Conservation (phyloP, 164 flowering plant genomes). For the Litsea cubeba region DNA sequence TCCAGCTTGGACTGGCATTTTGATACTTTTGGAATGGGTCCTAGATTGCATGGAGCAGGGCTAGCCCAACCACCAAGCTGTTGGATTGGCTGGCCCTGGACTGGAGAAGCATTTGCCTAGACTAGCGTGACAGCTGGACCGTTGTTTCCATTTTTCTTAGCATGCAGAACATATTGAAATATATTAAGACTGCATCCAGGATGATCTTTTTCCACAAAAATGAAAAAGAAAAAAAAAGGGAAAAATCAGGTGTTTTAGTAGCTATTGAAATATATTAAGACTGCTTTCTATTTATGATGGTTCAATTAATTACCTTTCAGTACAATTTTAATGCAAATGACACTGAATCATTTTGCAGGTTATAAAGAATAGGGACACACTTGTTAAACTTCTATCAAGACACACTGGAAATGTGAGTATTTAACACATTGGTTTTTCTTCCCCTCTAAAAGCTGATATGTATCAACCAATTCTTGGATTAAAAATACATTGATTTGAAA, state of each 20-base stretch:
- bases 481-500: conserved; percentile 1
- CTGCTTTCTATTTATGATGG: too few relatives aligned
- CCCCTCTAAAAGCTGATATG: neutral
- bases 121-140: neutral
- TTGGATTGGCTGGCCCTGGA: neutral
- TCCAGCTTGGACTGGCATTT: too few relatives aligned
- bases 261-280: too few relatives aligned
- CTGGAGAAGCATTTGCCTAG: neutral
- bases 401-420: conserved; percentile 84
- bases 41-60: too few relatives aligned
- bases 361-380: conserved; percentile 58
- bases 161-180: neutral
- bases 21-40: too few relatives aligned
- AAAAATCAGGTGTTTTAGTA: too few relatives aligned
- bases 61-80: neutral
- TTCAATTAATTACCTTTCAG: neutral
- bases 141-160: neutral
- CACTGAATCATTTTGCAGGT: conserved; percentile 43
- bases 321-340: neutral
- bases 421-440: neutral
- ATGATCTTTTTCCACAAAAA: neutral
- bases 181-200: neutral
- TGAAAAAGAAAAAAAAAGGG: too few relatives aligned
- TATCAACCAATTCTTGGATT: neutral
- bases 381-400: conserved; percentile 62